Evolutionary conservation across 257 asterid species (phyloP), one percentile per base, ranked within the genome.

Genomic region (Plantago elongata): DNA sequence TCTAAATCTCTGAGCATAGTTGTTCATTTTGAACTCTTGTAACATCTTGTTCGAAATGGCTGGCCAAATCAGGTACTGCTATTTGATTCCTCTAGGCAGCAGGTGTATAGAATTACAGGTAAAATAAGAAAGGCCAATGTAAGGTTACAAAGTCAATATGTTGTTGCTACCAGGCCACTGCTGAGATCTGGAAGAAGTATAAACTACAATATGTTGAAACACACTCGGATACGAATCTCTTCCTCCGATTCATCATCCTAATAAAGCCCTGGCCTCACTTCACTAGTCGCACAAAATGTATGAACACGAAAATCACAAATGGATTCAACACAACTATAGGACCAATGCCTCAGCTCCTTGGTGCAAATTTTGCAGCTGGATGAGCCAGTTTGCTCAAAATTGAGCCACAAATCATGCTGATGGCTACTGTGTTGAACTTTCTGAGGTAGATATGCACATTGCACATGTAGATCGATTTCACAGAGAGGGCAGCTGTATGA

Each of bases 381-480:
- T 17, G 17, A 5, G 12, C 63, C 63, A 3, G 49, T 55, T 56
- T 50, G 70, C 13, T 48, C 50, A 9, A 67, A 63, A 57, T 61
- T 67, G 18, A 80, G 49, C 15, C 14, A 11, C 9, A 85, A 13
- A 18, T 79, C 84, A 72, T 85, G 90, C 11, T 63, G 67, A 54
- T 85, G 94, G 45, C 51, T 29, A 5, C 65, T 64, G 73, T 76
- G 78, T 70, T 9, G 65, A 18, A 81, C 77, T 42, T 63, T 61
- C 0, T 22, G 80, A 0, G 90, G 90, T 60, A 85, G 38, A 16
- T 71, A 81, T 0, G 95, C 82, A 40, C 90, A 85, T 0, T 74
- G 72, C 27, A 81, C 47, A 45, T 86, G 95, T 13, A 86, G 86
- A 57, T 86, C 95, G 11, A 86, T 67, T 37, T 83, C 95, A 61